Evolutionary conservation across 768 basidiomycete species (phyloP), one percentile per base, ranked within the genome.

Genomic region (Boletus reticulatus): DNA sequence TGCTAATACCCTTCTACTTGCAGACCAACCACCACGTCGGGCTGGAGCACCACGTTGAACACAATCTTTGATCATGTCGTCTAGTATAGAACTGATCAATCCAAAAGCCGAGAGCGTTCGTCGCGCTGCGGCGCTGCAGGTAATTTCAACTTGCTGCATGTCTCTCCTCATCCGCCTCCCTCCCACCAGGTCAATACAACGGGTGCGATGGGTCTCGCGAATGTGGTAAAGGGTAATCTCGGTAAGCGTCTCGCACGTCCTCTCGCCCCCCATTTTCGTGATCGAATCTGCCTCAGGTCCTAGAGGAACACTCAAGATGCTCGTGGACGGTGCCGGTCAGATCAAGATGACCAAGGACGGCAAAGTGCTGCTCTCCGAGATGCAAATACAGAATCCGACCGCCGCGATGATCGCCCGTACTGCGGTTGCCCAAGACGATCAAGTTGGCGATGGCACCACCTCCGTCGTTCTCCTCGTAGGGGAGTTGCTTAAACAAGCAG

Each of bases 281-380:
- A 73, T 72, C 68, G 57, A 59, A 56, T 48, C 48, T 62, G 42
- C 38, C 50, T 48, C 60, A 96, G 95, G 96, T 44, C 97, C 97
- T 19, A 80, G 96, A 74, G 97, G 97, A 56, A 98, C 97, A 0
- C 82, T 98, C 63, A 99, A 99, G 80, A 98, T 99, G 96, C 86
- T 99, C 50, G 97, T 99, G 42, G 97, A 98, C 73, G 97, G 97
- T 53, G 81, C 95, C 14, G 97, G 97, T 11, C 92, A 94, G 76
- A 95, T 99, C 73, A 99, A 98, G 82, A 95, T 99, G 92, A 98
- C 97, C 61, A 99, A 98, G 80, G 97, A 98, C 68, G 97, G 97
- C 60, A 99, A 99, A 77, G 96, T 98, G 41, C 76, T 99, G 53
- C 80, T 99, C 55, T 96, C 94, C 41, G 97, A 99, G 77, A 99